Evolutionary conservation across 1,139 yeast species (phyloP).

Genomic region (Yamadazyma taylorii): DNA sequence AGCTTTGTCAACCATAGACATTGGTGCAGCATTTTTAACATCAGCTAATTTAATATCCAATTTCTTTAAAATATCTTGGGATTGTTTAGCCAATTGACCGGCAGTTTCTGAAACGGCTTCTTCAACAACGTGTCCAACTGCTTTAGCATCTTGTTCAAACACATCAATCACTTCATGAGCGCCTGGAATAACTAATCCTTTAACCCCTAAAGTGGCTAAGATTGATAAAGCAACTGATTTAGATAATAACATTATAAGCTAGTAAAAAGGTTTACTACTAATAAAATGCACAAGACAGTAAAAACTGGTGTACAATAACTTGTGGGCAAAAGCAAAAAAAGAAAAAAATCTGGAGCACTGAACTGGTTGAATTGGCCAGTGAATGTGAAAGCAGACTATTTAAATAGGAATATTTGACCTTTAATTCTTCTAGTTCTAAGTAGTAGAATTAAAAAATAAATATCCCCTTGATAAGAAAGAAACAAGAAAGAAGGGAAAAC

Average conservation of each 20-base stretch:
- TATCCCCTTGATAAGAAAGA: constrained; percentile 2
- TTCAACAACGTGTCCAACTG: not conserved
- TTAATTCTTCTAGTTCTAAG: not conserved
- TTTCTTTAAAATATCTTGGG: constrained; percentile 9
- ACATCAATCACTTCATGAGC: constrained; percentile 46
- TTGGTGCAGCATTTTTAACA: constrained; percentile 17
- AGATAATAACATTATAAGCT: constrained; percentile 42
- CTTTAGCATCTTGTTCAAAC: constrained; percentile 15
- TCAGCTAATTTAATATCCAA: constrained; percentile 14
- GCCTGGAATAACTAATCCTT: constrained; percentile 66
- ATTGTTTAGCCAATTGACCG: constrained; percentile 8
- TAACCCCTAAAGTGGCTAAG: constrained; percentile 58
- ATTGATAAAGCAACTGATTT: constrained; percentile 51
- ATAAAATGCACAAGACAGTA: not conserved
- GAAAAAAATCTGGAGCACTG: too few relatives aligned
- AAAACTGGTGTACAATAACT: too few relatives aligned
- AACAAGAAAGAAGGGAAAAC: constrained; percentile 2
- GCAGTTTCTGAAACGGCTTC: constrained; percentile 2
- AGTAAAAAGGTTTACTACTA: not conserved
- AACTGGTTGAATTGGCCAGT: too few relatives aligned
- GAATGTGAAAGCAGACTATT: too few relatives aligned
- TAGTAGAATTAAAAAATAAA: not conserved
- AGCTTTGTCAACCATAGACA: constrained; percentile 10
- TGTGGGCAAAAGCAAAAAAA: too few relatives aligned
- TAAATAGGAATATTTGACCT: not conserved